Evolutionary conservation across 176 grass and related monocot species (phyloP).

Genomic region (Lolium rigidum): DNA sequence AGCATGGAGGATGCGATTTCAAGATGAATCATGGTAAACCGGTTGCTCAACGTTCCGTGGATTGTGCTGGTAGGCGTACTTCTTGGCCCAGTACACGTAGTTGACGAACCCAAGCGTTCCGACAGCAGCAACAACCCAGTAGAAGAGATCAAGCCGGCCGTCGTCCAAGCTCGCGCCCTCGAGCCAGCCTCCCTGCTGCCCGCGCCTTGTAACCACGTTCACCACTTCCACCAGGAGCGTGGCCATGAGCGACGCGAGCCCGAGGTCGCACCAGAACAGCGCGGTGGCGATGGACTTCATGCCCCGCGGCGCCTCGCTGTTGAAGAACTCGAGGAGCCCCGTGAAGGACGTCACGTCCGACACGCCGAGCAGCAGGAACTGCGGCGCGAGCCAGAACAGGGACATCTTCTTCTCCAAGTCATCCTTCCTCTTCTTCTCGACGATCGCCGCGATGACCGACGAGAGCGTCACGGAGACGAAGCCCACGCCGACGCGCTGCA

Average conservation of each 20-base stretch:
- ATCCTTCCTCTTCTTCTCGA: not conserved
- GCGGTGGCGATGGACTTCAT: conserved; percentile 31
- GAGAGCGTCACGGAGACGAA: not conserved
- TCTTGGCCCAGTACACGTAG: conserved; percentile 62
- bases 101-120: conserved; percentile 58
- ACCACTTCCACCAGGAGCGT: conserved; percentile 47
- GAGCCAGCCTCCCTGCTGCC: conserved; percentile 58
- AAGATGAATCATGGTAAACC: not conserved
- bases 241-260: conserved; percentile 49
- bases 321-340: not conserved
- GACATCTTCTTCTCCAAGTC: not conserved
- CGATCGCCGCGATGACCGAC: not conserved
- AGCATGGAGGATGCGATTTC: not conserved
- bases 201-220: conserved; percentile 50
- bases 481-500: not conserved
- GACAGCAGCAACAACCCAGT: conserved; percentile 43
- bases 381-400: not conserved
- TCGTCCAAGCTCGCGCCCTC: conserved; percentile 56
- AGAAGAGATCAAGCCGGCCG: conserved; percentile 66
- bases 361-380: not conserved
- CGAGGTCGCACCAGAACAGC: conserved; percentile 60
- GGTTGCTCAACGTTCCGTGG: not conserved
- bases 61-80: conserved; percentile 44
- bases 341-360: not conserved
- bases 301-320: not conserved